These are phyloP conservation scores for Ricinus communis DNA, from an alignment of 345 rosid genomes.

Conservation along the genomic window DNA sequence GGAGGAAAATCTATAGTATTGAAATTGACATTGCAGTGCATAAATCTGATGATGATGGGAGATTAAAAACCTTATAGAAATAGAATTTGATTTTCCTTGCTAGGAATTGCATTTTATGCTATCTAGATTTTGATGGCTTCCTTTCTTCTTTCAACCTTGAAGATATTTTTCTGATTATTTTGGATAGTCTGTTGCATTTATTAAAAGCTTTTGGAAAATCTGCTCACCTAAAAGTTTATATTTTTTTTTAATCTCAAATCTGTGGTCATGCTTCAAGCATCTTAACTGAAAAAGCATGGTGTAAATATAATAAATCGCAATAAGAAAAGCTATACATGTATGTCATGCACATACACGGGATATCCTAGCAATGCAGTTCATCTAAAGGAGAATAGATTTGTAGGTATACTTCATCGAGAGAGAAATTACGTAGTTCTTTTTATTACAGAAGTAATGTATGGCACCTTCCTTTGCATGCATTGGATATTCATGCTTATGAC, in stretches of 20 bases:
- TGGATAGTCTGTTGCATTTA: not conserved
- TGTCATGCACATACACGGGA: not conserved
- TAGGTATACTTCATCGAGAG: not conserved
- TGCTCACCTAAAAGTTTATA: not conserved
- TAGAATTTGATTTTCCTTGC: not conserved
- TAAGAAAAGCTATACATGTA: not conserved
- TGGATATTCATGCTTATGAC: not conserved
- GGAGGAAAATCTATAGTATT: not conserved
- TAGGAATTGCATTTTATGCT: not conserved
- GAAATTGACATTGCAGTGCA: not conserved
- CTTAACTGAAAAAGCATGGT: not conserved
- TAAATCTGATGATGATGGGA: not conserved
- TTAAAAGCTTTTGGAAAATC: not conserved
- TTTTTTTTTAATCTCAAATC: not conserved
- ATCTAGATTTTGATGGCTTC: not conserved
- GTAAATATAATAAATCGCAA: too few relatives aligned
- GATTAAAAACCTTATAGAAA: not conserved
- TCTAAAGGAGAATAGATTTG: not conserved
- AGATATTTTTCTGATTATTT: not conserved
- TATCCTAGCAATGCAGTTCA: not conserved
- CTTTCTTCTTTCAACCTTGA: slow-evolving; percentile 2
- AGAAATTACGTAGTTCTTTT: not conserved
- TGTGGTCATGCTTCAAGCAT: not conserved
- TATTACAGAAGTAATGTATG: not conserved
- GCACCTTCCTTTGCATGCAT: not conserved